Percentiles rank a stretch among this genome's conserved stretches.
Conservation (phyloP, 768 basidiomycete species). For the Boletus subcaerulescens region DNA sequence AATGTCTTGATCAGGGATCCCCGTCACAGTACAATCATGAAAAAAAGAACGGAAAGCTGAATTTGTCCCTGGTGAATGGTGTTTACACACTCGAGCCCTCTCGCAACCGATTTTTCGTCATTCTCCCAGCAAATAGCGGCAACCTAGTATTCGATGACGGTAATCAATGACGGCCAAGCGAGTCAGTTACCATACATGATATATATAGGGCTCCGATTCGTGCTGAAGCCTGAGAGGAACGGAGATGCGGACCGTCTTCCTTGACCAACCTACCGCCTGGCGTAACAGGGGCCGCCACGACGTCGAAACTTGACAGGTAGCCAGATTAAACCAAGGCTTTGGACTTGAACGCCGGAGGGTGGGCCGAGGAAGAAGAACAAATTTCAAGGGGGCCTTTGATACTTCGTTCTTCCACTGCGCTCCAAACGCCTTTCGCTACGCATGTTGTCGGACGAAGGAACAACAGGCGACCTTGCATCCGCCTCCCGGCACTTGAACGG, state of each 20-base stretch:
- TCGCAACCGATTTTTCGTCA: neutral
- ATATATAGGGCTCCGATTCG: neutral
- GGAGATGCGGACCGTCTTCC: neutral
- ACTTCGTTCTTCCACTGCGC: too few relatives aligned
- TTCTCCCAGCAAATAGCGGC: slow-evolving; percentile 1
- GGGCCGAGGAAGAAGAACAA: neutral
- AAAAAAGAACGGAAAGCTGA: too few relatives aligned
- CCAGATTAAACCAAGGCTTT: neutral
- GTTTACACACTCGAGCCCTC: neutral
- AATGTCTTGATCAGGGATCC: neutral
- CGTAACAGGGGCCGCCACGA: neutral
- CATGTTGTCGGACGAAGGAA: too few relatives aligned
- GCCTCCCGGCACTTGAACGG: too few relatives aligned
- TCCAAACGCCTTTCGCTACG: too few relatives aligned
- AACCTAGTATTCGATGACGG: neutral
- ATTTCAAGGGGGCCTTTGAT: too few relatives aligned
- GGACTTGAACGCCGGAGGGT: too few relatives aligned
- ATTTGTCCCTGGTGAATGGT: neutral
- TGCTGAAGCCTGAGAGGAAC: neutral
- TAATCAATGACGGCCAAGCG: slow-evolving; percentile 1
- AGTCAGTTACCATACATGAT: neutral
- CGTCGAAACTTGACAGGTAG: neutral
- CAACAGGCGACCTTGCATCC: too few relatives aligned
- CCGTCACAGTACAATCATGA: neutral
- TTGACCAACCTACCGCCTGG: neutral